These are phyloP conservation scores for Luvunga scandens DNA, from an alignment of 345 rosid species.

Conservation along the genomic window DNA sequence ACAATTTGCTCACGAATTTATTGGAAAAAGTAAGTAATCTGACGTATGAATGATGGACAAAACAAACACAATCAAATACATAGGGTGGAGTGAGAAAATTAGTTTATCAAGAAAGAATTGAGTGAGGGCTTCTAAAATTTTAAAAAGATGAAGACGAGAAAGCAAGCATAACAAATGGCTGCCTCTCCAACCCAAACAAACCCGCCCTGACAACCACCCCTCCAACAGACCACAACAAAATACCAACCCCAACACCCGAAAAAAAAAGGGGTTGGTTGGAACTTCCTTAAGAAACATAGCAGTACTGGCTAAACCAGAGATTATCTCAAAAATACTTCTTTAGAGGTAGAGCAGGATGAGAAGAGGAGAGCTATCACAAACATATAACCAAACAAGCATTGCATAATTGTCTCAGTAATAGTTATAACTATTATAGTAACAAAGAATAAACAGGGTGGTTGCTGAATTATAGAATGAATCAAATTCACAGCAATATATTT, in stretches of 20 bases:
- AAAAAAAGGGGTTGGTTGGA: background rate
- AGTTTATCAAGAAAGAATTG: background rate
- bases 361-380: background rate
- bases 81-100: background rate
- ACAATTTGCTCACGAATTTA: too few species aligned
- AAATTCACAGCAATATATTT: background rate
- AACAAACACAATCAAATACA: too few species aligned
- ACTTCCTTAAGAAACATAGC: background rate
- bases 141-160: background rate
- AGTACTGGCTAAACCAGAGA: background rate
- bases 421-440: background rate
- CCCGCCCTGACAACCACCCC: too few species aligned
- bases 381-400: background rate
- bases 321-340: background rate
- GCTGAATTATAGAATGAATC: slow-evolving; percentile 5
- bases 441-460: background rate
- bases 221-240: too few species aligned
- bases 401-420: too few species aligned
- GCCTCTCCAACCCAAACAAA: background rate
- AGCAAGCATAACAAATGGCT: background rate
- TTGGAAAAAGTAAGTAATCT: too few species aligned
- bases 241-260: background rate
- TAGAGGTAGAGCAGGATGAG: background rate
- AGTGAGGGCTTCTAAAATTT: background rate
- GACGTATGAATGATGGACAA: too few species aligned